phyloP scores from a whole-genome alignment of 352 stramenopile species.

The Elongisporangium anandrum region DNA sequence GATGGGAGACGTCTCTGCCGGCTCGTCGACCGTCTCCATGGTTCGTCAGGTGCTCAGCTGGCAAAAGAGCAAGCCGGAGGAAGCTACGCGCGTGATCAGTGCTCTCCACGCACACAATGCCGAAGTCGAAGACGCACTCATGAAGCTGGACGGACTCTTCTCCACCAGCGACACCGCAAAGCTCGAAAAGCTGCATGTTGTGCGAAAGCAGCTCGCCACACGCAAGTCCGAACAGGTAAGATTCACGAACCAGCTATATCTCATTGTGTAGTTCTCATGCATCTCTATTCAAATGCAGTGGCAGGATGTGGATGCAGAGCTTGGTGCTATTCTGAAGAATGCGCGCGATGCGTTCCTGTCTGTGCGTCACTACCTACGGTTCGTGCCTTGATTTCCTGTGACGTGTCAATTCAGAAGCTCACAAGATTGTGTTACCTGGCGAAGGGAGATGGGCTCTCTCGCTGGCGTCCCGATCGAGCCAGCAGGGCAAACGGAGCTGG shows the following conservation, averaged over 20 bases:
- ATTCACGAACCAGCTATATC: neutral
- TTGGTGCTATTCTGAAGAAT: slow-evolving; percentile 42
- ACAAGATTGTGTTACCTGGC: neutral
- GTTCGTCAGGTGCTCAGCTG: slow-evolving; percentile 63
- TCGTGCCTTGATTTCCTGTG: neutral
- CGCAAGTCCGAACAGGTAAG: slow-evolving; percentile 21
- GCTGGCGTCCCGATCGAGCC: slow-evolving; percentile 93
- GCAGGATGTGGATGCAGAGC: slow-evolving; percentile 16
- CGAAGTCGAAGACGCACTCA: slow-evolving; percentile 22
- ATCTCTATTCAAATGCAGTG: slow-evolving; percentile 25
- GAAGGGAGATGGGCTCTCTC: slow-evolving; percentile 82
- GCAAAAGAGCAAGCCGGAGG: slow-evolving; percentile 28
- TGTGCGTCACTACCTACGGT: slow-evolving; percentile 82
- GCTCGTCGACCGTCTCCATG: slow-evolving; percentile 88
- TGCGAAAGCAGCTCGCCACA: slow-evolving; percentile 4
- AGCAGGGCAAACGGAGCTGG: slow-evolving; percentile 85
- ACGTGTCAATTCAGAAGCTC: neutral
- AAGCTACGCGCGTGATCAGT: slow-evolving; percentile 26
- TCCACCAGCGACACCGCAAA: neutral
- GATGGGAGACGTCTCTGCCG: slow-evolving; percentile 95
- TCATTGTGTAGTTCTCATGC: neutral
- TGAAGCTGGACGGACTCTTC: slow-evolving; percentile 8
- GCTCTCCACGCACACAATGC: slow-evolving; percentile 30
- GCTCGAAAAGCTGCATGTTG: neutral
- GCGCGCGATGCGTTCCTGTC: slow-evolving; percentile 73